phyloP scores from a whole-genome alignment of 1,139 yeast species.

The Lodderomyces theae region DNA sequence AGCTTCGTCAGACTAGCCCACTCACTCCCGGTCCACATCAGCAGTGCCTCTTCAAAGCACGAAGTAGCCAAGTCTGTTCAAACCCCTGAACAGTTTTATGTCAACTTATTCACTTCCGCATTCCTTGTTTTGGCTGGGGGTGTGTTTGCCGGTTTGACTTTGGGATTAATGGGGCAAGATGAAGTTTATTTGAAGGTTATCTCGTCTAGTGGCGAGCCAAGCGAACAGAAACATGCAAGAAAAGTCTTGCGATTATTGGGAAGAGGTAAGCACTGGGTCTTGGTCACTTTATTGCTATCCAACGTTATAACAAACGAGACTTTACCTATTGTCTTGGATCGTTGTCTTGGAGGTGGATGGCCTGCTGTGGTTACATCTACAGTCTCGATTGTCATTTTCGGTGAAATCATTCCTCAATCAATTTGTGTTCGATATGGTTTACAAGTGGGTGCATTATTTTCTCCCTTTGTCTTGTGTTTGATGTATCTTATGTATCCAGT shows the following conservation, averaged over 20 bases:
- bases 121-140: slow-evolving; percentile 85
- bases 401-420: slow-evolving; percentile 95
- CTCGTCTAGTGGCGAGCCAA: slow-evolving; percentile 52
- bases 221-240: slow-evolving; percentile 68
- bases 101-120: slow-evolving; percentile 58
- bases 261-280: slow-evolving; percentile 95
- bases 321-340: slow-evolving; percentile 87
- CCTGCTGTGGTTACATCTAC: slow-evolving; percentile 94
- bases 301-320: slow-evolving; percentile 96
- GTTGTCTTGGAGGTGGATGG: slow-evolving; percentile 96
- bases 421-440: slow-evolving; percentile 90
- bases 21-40: slow-evolving; percentile 24
- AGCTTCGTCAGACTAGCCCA: slow-evolving; percentile 27
- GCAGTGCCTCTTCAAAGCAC: not conserved
- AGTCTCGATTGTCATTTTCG: slow-evolving; percentile 88
- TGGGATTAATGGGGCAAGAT: slow-evolving; percentile 97
- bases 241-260: slow-evolving; percentile 72
- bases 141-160: slow-evolving; percentile 90
- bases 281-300: slow-evolving; percentile 79
- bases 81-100: slow-evolving; percentile 47
- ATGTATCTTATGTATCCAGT: slow-evolving; percentile 92
- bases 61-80: slow-evolving; percentile 15
- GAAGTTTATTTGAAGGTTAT: slow-evolving; percentile 83
- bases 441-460: slow-evolving; percentile 84
- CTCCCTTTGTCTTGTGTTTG: slow-evolving; percentile 80